A percentile compares a stretch with the other conserved stretches of the same genome.
Evolutionary conservation across 2,329 filamentous ascomycete species (phyloP).

Genomic region (Rhinocladiella similis): DNA sequence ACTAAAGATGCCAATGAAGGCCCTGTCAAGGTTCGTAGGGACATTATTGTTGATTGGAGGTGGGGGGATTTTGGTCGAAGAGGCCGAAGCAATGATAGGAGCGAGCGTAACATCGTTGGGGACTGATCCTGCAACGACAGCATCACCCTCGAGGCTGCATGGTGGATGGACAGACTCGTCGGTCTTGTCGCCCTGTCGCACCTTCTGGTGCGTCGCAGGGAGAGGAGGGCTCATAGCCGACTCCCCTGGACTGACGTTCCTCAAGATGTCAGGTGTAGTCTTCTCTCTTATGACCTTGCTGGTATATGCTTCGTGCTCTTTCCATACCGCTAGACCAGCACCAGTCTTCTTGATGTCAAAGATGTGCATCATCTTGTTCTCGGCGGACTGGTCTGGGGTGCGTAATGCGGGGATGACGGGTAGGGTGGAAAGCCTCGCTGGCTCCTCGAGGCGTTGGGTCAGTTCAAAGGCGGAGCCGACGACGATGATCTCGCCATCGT

Average conservation of each 20-base stretch:
- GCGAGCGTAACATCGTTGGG: background rate
- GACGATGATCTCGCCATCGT: conserved; percentile 48
- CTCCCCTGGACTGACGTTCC: background rate
- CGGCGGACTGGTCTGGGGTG: conserved; percentile 7
- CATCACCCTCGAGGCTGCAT: background rate
- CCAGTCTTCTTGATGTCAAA: conserved; percentile 42
- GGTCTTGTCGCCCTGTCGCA: background rate
- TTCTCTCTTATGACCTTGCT: conserved; percentile 16
- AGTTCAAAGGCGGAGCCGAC: conserved; percentile 51
- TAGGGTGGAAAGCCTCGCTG: conserved; percentile 20
- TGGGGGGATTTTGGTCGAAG: background rate
- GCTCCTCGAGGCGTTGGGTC: conserved; percentile 47
- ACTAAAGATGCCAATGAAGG: conserved; percentile 38
- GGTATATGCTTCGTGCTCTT: conserved; percentile 26
- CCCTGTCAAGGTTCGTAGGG: conserved; percentile 37
- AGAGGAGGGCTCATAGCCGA: background rate
- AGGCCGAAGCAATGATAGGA: background rate
- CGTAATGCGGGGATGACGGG: conserved; percentile 11
- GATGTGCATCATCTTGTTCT: conserved; percentile 41
- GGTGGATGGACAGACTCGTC: background rate
- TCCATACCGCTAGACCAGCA: conserved; percentile 26
- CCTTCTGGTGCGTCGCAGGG: background rate
- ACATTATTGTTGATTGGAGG: conserved; percentile 26
- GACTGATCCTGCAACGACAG: background rate
- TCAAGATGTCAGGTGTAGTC: background rate